phyloP scores from a whole-genome alignment of 2,329 filamentous ascomycete genomes.

The Neonectria coccinea region DNA sequence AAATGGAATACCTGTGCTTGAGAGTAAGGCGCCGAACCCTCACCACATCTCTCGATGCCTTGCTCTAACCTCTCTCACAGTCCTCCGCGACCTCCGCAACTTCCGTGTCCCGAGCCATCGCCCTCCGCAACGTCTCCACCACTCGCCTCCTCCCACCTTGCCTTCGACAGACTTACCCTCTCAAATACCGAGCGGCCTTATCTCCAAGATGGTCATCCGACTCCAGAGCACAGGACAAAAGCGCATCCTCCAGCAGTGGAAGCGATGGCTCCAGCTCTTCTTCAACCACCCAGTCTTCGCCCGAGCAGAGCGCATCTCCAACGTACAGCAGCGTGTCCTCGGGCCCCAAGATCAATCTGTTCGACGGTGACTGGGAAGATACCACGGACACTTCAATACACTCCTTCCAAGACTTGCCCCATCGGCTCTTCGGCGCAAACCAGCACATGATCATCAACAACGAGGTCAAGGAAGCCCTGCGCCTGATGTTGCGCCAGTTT shows the following conservation, averaged over 20 bases:
- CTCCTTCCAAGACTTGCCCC: slow-evolving; percentile 59
- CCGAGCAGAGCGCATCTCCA: slow-evolving; percentile 34
- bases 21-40: slow-evolving; percentile 32
- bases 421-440: slow-evolving; percentile 84
- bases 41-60: neutral
- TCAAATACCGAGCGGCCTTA: slow-evolving; percentile 11
- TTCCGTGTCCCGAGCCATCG: slow-evolving; percentile 35
- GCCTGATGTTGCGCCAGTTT: slow-evolving; percentile 91
- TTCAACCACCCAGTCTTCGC: slow-evolving; percentile 21
- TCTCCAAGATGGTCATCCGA: slow-evolving; percentile 40
- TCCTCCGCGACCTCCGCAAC: slow-evolving; percentile 36
- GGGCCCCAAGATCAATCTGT: slow-evolving; percentile 51
- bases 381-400: slow-evolving; percentile 56
- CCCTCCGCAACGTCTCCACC: slow-evolving; percentile 34
- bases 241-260: slow-evolving; percentile 22
- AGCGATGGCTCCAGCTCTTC: slow-evolving; percentile 27
- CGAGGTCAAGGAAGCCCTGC: slow-evolving; percentile 91
- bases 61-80: slow-evolving; percentile 34
- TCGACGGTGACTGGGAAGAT: slow-evolving; percentile 58
- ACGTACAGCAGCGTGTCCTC: slow-evolving; percentile 39
- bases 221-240: slow-evolving; percentile 24
- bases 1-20: slow-evolving; percentile 42
- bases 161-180: slow-evolving; percentile 24
- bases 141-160: slow-evolving; percentile 24
- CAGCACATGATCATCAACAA: slow-evolving; percentile 97